phyloP scores from a whole-genome alignment of 495 filamentous ascomycete species.

The Neurospora sp. region DNA sequence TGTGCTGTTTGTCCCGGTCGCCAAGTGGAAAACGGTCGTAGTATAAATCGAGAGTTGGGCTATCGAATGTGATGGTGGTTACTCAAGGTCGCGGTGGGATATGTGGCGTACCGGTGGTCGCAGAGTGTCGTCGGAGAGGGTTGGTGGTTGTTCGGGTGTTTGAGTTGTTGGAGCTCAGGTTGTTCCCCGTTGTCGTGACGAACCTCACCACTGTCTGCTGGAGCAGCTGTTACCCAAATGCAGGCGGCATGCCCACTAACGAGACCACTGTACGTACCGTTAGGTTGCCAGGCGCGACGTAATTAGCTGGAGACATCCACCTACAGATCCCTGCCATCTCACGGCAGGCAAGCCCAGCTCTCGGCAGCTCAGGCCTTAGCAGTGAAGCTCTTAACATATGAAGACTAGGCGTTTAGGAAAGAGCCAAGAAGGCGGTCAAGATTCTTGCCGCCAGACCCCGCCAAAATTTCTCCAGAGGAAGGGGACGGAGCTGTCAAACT shows the following conservation, averaged over 20 bases:
- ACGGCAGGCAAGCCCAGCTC: not conserved
- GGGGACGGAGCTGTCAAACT: not conserved
- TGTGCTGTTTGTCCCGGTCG: not conserved
- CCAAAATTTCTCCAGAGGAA: conserved; percentile 20
- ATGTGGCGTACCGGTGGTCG: not conserved
- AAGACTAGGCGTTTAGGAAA: not conserved
- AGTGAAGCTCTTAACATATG: not conserved
- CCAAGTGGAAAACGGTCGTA: not conserved
- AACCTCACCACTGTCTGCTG: not conserved
- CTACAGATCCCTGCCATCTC: not conserved
- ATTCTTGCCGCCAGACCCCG: conserved; percentile 22
- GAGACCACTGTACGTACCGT: conserved; percentile 1
- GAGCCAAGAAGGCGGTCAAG: conserved; percentile 11
- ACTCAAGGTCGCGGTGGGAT: not conserved
- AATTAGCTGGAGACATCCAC: conserved; percentile 7
- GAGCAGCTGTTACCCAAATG: not conserved
- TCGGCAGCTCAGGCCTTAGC: not conserved
- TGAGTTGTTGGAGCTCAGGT: not conserved
- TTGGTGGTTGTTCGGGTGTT: not conserved
- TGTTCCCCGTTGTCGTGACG: not conserved
- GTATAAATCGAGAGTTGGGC: not conserved
- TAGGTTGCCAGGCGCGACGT: conserved; percentile 26
- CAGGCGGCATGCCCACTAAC: not conserved
- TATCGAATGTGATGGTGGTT: not conserved
- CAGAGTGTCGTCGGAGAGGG: not conserved